Evolutionary conservation across 352 stramenopile genomes (phyloP).

Genomic region (Phytophthora podocarpi): DNA sequence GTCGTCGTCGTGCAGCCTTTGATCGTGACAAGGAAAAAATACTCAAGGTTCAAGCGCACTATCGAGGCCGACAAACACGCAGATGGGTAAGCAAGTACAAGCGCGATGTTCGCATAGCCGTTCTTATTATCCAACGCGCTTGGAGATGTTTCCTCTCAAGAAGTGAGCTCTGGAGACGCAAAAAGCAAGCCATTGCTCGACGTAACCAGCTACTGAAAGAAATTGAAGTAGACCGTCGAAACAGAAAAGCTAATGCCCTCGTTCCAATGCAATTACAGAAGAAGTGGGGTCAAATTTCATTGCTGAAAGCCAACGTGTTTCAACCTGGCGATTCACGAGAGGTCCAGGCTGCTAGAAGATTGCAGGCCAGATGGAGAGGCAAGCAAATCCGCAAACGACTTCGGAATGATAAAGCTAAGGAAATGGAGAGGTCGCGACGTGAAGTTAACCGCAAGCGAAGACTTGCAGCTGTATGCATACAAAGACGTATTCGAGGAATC

Average conservation of each 20-base stretch:
- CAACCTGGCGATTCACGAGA: conserved; percentile 14
- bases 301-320: conserved; percentile 11
- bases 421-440: conserved; percentile 40
- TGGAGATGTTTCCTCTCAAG: conserved; percentile 55
- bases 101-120: conserved; percentile 22
- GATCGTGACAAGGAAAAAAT: conserved; percentile 67
- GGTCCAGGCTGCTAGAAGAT: conserved; percentile 36
- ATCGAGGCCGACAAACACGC: conserved; percentile 45
- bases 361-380: conserved; percentile 65
- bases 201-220: conserved; percentile 29
- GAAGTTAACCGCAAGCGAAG: conserved; percentile 32
- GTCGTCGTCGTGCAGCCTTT: conserved; percentile 57
- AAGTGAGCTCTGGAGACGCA: conserved; percentile 1
- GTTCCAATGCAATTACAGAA: conserved; percentile 26
- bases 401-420: conserved; percentile 44
- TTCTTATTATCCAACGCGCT: conserved; percentile 49
- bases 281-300: conserved; percentile 33
- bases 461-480: conserved; percentile 54
- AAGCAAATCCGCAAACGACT: conserved; percentile 43
- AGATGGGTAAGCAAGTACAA: conserved; percentile 33
- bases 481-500: conserved; percentile 61
- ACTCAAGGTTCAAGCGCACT: conserved; percentile 58
- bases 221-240: conserved; percentile 28
- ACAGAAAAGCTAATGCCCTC: conserved; percentile 22
- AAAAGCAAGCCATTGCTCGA: conserved; percentile 5